Evolutionary conservation across 805 yeast genomes (phyloP).

Genomic region (Starmera quercuum): DNA sequence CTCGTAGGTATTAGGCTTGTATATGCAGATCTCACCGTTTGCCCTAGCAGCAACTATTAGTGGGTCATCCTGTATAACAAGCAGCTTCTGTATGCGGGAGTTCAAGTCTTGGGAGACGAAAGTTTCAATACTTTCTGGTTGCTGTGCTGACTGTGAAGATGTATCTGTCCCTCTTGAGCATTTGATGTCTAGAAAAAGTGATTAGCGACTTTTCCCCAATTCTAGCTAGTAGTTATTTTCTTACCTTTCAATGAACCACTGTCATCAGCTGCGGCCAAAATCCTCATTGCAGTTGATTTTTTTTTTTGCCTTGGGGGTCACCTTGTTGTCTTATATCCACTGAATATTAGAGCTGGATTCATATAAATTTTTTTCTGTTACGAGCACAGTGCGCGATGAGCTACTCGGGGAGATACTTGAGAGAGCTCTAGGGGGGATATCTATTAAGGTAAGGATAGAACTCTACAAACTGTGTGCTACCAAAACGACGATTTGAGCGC

Average conservation of each 20-base stretch:
- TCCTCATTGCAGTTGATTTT: constrained; percentile 47
- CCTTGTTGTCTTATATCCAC: no score
- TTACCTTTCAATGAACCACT: constrained; percentile 48
- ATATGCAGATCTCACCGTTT: constrained; percentile 34
- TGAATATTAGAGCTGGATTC: no score
- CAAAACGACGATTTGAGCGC: no score
- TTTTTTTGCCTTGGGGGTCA: no score
- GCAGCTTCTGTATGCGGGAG: constrained; percentile 29
- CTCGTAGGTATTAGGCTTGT: constrained; percentile 24
- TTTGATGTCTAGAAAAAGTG: constrained; percentile 33
- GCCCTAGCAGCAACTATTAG: constrained; percentile 37
- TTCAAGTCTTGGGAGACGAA: constrained; percentile 33
- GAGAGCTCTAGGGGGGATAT: no score
- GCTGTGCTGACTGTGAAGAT: constrained; percentile 55
- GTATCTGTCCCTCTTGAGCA: constrained; percentile 74
- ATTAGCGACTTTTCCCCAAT: no score
- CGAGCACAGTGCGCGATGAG: no score
- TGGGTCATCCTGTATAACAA: constrained; percentile 25
- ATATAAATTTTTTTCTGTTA: no score
- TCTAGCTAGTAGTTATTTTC: no score
- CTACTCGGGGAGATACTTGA: no score
- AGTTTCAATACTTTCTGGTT: constrained; percentile 49
- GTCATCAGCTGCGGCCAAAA: constrained; percentile 59
- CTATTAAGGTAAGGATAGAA: no score
- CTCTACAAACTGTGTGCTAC: no score